Evolutionary conservation across 1,284 basidiomycete species (phyloP), one percentile per base, ranked within the genome.

Genomic region (Ganoderma lucidum): DNA sequence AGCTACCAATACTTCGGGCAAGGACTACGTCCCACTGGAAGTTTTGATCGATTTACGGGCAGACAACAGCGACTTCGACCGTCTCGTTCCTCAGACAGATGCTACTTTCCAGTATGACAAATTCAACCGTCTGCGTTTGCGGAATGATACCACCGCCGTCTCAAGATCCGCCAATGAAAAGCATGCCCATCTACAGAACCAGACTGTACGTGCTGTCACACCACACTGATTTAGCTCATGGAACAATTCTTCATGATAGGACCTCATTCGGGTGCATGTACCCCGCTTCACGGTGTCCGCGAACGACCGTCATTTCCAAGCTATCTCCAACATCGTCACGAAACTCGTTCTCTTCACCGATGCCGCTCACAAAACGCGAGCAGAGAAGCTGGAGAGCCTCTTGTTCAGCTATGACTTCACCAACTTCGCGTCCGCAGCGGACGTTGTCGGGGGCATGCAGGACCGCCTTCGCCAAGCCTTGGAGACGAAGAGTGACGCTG

Each of bases 391-490:
- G 58, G 94, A 98, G 81, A 93, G 90, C 30, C 87, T 98, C 75
- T 85, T 96, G 53, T 95, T 96, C 81, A 93, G 91, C 45, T 97
- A 97, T 80, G 96, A 98, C 81, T 96, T 97, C 76, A 92, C 91
- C 14, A 94, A 98, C 79, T 83, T 94, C 63, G 78, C 80, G 59
- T 87, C 90, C 58, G 88, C 92, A 55, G 87, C 93, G 44, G 83
- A 85, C 74, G 88, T 96, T 32, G 89, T 98, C 30, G 84, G 87
- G 55, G 87, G 89, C 62, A 84, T 97, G 19, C 97, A 98, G 82
- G 80, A 85, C 41, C 89, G 91, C 14, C 86, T 98, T 60, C 88
- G 95, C 65, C 85, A 88, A 65, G 88, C 92, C 0, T 79, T 91
- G 15, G 88, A 92, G 75, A 88, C 85, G 2, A 89, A 90, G 75